Conservation (phyloP, 2,329 filamentous ascomycete genomes). For the Thielaviopsis musarum region DNA sequence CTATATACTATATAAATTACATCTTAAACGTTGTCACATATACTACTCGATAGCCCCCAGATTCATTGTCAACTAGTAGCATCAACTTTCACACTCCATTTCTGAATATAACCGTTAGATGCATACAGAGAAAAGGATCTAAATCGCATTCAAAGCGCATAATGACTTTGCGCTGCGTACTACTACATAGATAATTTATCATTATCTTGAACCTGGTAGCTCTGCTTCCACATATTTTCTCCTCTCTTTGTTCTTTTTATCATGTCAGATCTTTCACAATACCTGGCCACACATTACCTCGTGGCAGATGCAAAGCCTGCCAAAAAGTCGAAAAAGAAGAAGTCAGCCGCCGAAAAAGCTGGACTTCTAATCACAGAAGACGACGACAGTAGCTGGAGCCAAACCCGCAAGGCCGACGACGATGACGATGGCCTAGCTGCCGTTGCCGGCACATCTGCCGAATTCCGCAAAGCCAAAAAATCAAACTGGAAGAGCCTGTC, state of each 20-base stretch:
- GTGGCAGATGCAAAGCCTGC: conserved; percentile 37
- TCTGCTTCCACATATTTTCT: background rate
- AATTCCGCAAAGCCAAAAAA: conserved; percentile 61
- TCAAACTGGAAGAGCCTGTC: conserved; percentile 65
- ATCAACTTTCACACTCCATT: background rate
- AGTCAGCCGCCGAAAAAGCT: conserved; percentile 22
- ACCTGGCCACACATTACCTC: conserved; percentile 84
- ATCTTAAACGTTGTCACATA: too few relatives aligned
- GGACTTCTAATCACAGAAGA: conserved; percentile 51
- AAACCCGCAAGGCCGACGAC: conserved; percentile 25
- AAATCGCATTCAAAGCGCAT: background rate
- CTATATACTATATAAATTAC: too few relatives aligned
- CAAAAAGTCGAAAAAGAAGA: conserved; percentile 50
- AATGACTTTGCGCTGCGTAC: background rate
- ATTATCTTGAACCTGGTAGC: conserved; percentile 13
- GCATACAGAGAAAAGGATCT: background rate
- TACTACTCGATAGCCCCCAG: background rate
- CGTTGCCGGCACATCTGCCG: conserved; percentile 34
- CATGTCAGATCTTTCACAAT: conserved; percentile 50
- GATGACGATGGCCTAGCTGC: conserved; percentile 37
- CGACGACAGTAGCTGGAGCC: conserved; percentile 37
- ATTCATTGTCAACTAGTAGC: too few relatives aligned
- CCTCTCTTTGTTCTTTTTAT: background rate
- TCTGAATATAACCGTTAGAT: background rate
- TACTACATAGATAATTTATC: too few relatives aligned